Base-by-base conservation (phyloP, 352 stramenopile species). In the Pythium utonaiense region DNA sequence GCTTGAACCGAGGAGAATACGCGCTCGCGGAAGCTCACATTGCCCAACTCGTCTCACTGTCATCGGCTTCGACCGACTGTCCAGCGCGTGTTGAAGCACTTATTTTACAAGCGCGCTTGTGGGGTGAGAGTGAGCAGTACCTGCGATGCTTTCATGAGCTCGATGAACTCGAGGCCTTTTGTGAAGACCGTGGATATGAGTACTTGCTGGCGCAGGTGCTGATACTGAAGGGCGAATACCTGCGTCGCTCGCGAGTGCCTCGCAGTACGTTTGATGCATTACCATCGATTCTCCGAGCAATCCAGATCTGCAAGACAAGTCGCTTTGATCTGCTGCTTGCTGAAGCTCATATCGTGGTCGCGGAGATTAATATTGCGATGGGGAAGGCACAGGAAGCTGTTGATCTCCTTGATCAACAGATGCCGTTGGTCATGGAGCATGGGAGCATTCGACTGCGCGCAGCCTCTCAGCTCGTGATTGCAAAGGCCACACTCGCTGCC, bases 381-480 rank as follows among this genome's bases (percentile, higher is more conserved):
- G 80, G 78, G 6, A 82, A 78, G 22, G 28, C 69, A 16, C 60
- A 70, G 27, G 70, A 84, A 30, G 78, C 83, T 0, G 53, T 78
- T 8, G 45, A 71, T 21, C 59, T 92, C 16, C 57, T 92, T 14
- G 66, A 78, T 8, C 64, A 80, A 19, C 75, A 90, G 44, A 89
- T 90, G 78, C 57, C 75, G 14, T 28, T 89, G 14, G 70, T 86
- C n/a, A 80, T 84, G 60, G 80, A 92, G 36, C 72, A 89, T 53
- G 80, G 80, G 17, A 75, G 64, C 27, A 63, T 89, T 30, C 53
- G 78, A 54, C 19, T 90, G 13, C 78, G 78, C 17, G 80, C 73
- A 10, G 74, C 91, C 34, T 77, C 73, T 6, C 63, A 86, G 28
- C 61, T 91, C 0, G 31, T 89, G 30, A 57, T 91, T 22, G 80